phyloP scores from a whole-genome alignment of 2,329 filamentous ascomycete species.

The Penicillium psychrosexuale region DNA sequence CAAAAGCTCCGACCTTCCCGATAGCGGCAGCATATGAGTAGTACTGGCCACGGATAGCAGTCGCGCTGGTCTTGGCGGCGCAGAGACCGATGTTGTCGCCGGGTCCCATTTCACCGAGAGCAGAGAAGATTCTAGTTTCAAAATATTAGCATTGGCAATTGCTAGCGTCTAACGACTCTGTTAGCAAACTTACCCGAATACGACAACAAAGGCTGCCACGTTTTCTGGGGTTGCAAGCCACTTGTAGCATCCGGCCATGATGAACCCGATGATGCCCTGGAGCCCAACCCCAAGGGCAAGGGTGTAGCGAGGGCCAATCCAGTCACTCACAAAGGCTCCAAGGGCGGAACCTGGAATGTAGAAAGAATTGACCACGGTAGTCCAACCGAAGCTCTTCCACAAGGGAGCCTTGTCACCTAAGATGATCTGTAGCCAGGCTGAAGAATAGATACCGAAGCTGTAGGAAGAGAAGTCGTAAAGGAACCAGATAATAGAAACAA shows the following conservation, averaged over 20 bases:
- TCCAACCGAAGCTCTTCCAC: slow-evolving; percentile 82
- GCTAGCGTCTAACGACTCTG: too few relatives aligned
- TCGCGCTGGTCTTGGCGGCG: slow-evolving; percentile 83
- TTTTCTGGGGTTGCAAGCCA: slow-evolving; percentile 64
- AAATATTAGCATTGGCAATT: background rate
- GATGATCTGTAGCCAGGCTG: slow-evolving; percentile 58
- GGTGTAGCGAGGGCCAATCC: slow-evolving; percentile 72
- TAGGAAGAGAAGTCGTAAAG: slow-evolving; percentile 84
- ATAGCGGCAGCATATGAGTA: slow-evolving; percentile 53
- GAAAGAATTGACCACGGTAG: slow-evolving; percentile 82
- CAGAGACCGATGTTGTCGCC: slow-evolving; percentile 89
- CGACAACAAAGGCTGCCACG: slow-evolving; percentile 72
- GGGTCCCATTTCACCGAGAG: slow-evolving; percentile 76
- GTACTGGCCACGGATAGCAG: slow-evolving; percentile 77
- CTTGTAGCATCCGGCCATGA: slow-evolving; percentile 78
- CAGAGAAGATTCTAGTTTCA: slow-evolving; percentile 60
- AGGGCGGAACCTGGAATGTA: slow-evolving; percentile 79
- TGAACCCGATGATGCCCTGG: slow-evolving; percentile 78
- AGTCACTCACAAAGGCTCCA: slow-evolving; percentile 74
- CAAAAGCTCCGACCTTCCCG: slow-evolving; percentile 63
- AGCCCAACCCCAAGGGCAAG: slow-evolving; percentile 66
- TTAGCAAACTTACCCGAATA: slow-evolving; percentile 58
- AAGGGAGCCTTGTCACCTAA: slow-evolving; percentile 60
- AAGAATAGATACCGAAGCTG: slow-evolving; percentile 81
- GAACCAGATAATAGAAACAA: slow-evolving; percentile 78